Evolutionary conservation across 2,329 filamentous ascomycete species (phyloP).

Genomic region (Plenodomus biglobosus): DNA sequence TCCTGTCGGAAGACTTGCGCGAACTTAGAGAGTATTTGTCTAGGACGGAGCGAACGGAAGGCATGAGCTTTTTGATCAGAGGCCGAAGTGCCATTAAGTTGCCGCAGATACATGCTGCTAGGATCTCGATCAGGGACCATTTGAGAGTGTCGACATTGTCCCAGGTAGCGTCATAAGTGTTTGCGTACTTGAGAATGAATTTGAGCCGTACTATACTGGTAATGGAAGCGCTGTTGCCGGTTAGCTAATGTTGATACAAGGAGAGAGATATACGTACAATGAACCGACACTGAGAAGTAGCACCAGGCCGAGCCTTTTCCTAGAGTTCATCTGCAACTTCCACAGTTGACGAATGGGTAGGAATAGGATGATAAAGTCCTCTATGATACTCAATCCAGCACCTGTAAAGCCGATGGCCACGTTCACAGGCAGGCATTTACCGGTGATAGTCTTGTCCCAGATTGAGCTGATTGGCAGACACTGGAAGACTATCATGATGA

Average conservation of each 20-base stretch:
- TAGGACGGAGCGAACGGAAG: conserved; percentile 9
- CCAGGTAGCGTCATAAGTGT: conserved; percentile 18
- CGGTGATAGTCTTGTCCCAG: conserved; percentile 16
- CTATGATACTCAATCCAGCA: conserved; percentile 12
- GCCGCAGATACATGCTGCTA: conserved; percentile 18
- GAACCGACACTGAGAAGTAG: conserved; percentile 17
- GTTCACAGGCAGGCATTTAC: conserved; percentile 14
- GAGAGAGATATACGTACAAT: conserved; percentile 11
- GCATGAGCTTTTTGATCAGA: conserved; percentile 12
- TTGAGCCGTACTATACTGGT: conserved; percentile 19
- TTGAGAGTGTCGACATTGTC: conserved; percentile 21
- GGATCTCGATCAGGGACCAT: conserved; percentile 21
- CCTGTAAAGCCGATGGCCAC: conserved; percentile 13
- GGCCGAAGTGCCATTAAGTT: conserved; percentile 18
- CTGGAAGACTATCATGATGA: conserved; percentile 17
- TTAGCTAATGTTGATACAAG: not conserved
- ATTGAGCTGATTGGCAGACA: conserved; percentile 15
- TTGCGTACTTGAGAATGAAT: conserved; percentile 16
- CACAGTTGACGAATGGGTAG: conserved; percentile 17
- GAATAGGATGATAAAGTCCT: conserved; percentile 19
- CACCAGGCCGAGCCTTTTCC: conserved; percentile 13
- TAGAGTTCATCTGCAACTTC: conserved; percentile 17
- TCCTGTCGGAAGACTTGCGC: conserved; percentile 9
- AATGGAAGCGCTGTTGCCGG: conserved; percentile 9
- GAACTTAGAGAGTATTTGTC: conserved; percentile 9